Percentiles rank a stretch among this genome's conserved stretches.
phyloP scores from a whole-genome alignment of 768 basidiomycete genomes.

The Melanogaster broomeanus region DNA sequence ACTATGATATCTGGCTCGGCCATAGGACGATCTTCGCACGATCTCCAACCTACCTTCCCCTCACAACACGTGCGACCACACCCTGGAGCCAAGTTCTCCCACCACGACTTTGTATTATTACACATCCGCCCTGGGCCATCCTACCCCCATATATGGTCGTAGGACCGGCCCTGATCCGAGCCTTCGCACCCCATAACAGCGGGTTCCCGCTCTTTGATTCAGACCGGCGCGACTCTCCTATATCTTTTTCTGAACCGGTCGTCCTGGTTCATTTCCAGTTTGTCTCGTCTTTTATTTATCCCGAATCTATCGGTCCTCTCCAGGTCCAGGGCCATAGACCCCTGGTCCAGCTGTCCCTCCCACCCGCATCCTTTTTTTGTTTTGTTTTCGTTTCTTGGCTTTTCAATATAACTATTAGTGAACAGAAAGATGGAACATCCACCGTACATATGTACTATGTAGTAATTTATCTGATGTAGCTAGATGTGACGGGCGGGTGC shows the following conservation, averaged over 20 bases:
- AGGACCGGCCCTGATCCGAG: constrained; percentile 17
- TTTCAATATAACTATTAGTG: constrained; percentile 4
- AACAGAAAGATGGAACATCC: constrained; percentile 4
- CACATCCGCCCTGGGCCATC: constrained; percentile 32
- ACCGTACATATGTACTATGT: constrained; percentile 19
- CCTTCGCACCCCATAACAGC: constrained; percentile 21
- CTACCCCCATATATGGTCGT: constrained; percentile 16
- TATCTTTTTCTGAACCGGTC: constrained; percentile 19
- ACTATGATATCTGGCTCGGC: constrained; percentile 1
- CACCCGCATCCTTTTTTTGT: not conserved
- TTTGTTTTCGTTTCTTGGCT: not conserved
- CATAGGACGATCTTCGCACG: constrained; percentile 24
- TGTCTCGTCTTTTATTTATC: constrained; percentile 26
- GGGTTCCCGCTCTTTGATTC: constrained; percentile 19
- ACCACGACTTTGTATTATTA: constrained; percentile 32
- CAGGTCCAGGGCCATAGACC: constrained; percentile 1
- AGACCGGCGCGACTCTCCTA: constrained; percentile 10
- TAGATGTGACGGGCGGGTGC: constrained; percentile 13
- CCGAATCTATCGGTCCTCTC: constrained; percentile 15
- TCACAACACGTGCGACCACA: constrained; percentile 18
- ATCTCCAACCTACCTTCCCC: constrained; percentile 20
- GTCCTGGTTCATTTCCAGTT: constrained; percentile 7
- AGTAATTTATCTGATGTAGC: constrained; percentile 17
- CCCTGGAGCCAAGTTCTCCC: constrained; percentile 8
- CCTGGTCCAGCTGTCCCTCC: constrained; percentile 2